phyloP scores from a whole-genome alignment of 495 filamentous ascomycete genomes.

The Articulospora tetracladia region DNA sequence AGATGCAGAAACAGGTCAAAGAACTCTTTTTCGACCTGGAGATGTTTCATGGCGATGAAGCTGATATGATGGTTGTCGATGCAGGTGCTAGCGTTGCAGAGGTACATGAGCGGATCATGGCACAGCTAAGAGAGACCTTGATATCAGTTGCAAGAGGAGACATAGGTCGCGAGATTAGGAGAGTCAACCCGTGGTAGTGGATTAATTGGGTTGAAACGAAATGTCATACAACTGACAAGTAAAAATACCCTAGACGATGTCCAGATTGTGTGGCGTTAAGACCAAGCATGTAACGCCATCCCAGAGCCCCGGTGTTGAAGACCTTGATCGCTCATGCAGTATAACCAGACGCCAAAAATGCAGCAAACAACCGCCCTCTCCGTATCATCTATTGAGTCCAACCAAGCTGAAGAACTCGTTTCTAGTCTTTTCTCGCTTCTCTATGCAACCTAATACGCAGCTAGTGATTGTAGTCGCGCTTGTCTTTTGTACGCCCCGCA shows the following conservation, averaged over 20 bases:
- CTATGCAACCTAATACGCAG: conserved; percentile 93
- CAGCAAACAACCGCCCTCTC: conserved; percentile 1
- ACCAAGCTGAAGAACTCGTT: conserved; percentile 88
- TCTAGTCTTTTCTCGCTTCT: conserved; percentile 85
- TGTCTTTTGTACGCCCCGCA: conserved; percentile 63
- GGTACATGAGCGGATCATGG: conserved; percentile 47
- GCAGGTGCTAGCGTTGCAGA: conserved; percentile 46
- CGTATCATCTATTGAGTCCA: conserved; percentile 54
- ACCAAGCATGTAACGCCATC: conserved; percentile 18
- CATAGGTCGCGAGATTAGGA: neutral
- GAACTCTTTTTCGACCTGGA: conserved; percentile 61
- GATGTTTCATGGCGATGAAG: conserved; percentile 14
- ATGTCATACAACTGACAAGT: no score
- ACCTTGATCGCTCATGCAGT: conserved; percentile 14
- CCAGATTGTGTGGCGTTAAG: conserved; percentile 25
- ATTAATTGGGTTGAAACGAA: neutral
- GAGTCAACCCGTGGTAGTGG: neutral
- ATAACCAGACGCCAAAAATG: conserved; percentile 18
- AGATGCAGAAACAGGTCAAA: conserved; percentile 79
- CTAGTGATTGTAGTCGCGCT: conserved; percentile 85
- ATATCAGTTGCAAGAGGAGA: conserved; percentile 1
- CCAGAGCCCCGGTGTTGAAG: conserved; percentile 25
- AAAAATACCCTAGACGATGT: neutral
- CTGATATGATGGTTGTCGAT: conserved; percentile 50
- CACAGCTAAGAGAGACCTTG: conserved; percentile 10